Percentiles rank a stretch among this genome's conserved stretches.
Conservation (phyloP, 768 basidiomycete genomes). For the Suillus weaverae region DNA sequence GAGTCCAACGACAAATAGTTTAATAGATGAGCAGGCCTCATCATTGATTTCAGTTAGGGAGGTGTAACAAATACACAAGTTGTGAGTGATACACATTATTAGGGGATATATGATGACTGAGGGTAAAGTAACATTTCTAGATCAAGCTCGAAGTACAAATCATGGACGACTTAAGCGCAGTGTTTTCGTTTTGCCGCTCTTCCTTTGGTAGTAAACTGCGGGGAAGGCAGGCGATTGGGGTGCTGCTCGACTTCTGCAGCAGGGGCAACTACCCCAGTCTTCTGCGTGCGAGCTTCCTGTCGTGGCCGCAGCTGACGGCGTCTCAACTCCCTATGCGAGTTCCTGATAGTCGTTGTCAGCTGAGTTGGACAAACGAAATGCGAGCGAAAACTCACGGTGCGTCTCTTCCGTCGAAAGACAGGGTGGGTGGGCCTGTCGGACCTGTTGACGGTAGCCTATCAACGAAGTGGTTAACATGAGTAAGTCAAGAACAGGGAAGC, state of each 20-base stretch:
- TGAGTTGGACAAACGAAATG: not conserved
- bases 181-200: not conserved
- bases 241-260: not conserved
- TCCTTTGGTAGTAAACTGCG: not conserved
- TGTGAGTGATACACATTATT: not conserved
- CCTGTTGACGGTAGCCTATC: not conserved
- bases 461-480: not conserved
- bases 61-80: not conserved
- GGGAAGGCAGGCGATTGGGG: not conserved
- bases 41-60: not conserved
- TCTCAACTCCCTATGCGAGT: not conserved
- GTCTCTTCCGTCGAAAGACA: not conserved
- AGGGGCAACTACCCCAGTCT: not conserved
- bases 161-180: not conserved
- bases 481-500: not conserved
- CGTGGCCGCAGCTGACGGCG: not conserved
- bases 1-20: not conserved
- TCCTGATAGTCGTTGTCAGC: not conserved
- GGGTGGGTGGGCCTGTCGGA: not conserved
- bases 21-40: no score
- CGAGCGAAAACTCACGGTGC: not conserved
- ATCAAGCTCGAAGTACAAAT: not conserved
- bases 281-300: not conserved
- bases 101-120: not conserved
- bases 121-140: not conserved